Percentiles rank a stretch among this genome's conserved stretches.
These are phyloP conservation scores for Petunia hybrid DNA, from an alignment of 305 asterid species.

Conservation along the genomic window DNA sequence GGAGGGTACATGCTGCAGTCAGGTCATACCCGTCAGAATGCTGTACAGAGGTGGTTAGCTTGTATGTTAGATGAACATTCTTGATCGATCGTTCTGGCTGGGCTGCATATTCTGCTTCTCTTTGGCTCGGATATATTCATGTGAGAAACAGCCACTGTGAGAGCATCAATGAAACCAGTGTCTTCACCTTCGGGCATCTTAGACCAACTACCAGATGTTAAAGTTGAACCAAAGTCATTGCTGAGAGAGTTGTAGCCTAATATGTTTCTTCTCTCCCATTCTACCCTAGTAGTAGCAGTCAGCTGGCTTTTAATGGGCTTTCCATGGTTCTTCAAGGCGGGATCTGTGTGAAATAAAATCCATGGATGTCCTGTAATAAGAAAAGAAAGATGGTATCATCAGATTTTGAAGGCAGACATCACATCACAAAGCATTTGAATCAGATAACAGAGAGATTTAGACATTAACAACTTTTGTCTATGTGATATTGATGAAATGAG, in stretches of 20 bases:
- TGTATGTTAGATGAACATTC: slow-evolving; percentile 81
- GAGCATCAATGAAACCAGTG: slow-evolving; percentile 65
- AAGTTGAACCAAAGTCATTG: slow-evolving; percentile 59
- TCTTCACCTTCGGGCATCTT: slow-evolving; percentile 55
- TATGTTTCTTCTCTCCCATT: slow-evolving; percentile 63
- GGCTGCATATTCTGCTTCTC: slow-evolving; percentile 84
- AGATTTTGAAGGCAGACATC: background rate
- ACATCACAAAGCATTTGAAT: background rate
- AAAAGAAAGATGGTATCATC: slow-evolving; percentile 14
- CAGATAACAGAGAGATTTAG: background rate
- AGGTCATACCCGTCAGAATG: slow-evolving; percentile 58
- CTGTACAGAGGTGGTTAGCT: slow-evolving; percentile 85
- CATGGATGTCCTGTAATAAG: slow-evolving; percentile 76
- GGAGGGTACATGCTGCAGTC: slow-evolving; percentile 30
- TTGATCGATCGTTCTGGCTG: slow-evolving; percentile 56
- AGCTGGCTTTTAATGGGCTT: slow-evolving; percentile 53
- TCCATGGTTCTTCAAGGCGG: slow-evolving; percentile 46
- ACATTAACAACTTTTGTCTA: background rate
- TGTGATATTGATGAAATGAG: background rate
- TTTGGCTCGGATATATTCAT: slow-evolving; percentile 85
- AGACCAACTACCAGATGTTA: slow-evolving; percentile 44
- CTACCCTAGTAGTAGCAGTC: slow-evolving; percentile 49
- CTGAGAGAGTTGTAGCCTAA: slow-evolving; percentile 45
- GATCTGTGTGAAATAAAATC: slow-evolving; percentile 76
- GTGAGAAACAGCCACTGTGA: slow-evolving; percentile 77